These are phyloP conservation scores for Coniochaeta prunicola DNA, from an alignment of 2,329 filamentous ascomycete species.

Conservation along the genomic window DNA sequence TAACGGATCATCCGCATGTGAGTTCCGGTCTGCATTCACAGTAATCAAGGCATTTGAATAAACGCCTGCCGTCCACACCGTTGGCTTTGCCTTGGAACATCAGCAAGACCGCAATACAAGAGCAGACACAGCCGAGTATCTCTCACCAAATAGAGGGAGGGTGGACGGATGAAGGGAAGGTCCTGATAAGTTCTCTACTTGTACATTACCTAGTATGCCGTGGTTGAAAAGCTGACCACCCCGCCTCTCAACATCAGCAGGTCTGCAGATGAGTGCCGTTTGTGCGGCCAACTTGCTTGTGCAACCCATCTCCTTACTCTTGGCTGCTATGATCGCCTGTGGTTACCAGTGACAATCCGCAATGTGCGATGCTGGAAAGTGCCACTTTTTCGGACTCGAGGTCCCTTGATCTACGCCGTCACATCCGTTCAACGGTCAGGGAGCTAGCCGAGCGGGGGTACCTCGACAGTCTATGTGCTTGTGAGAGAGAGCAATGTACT, in stretches of 20 bases:
- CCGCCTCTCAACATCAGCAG: background rate
- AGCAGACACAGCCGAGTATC: background rate
- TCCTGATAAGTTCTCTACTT: no score
- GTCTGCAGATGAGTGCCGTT: background rate
- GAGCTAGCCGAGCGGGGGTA: background rate
- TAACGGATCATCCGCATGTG: no score
- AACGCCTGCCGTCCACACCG: background rate
- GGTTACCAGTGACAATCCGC: background rate
- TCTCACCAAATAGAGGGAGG: background rate
- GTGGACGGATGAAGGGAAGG: background rate
- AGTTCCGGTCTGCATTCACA: no score
- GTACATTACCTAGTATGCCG: no score
- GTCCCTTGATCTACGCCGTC: background rate
- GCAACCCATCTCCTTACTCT: background rate
- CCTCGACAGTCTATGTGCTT: background rate
- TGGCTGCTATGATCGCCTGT: background rate
- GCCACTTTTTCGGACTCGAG: background rate
- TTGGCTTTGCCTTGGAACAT: background rate
- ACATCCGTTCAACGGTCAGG: background rate
- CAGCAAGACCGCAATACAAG: background rate
- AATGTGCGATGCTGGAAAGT: background rate
- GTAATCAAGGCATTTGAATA: no score
- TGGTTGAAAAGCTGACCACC: background rate
- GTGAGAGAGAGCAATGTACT: background rate
- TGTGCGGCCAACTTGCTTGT: background rate